Percentiles rank a stretch among this genome's conserved stretches.
phyloP scores from a whole-genome alignment of 495 filamentous ascomycete species.

The Haplographium delicatum region DNA sequence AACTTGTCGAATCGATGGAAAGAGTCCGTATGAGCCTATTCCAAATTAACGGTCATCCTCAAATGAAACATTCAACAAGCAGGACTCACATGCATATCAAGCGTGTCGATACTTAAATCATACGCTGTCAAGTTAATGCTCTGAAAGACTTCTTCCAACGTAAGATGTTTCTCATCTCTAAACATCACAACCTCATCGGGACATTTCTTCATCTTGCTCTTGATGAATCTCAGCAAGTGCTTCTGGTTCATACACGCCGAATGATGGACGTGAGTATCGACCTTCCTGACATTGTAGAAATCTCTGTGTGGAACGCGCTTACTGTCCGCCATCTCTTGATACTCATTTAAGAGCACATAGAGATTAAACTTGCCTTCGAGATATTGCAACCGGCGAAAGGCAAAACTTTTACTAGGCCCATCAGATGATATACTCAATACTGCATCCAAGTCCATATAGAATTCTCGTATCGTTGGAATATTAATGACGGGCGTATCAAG shows the following conservation, averaged over 20 bases:
- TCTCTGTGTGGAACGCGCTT: slow-evolving; percentile 96
- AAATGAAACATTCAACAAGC: not conserved
- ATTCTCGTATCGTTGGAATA: slow-evolving; percentile 86
- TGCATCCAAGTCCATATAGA: slow-evolving; percentile 89
- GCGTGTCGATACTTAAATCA: slow-evolving; percentile 94
- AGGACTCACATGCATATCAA: slow-evolving; percentile 77
- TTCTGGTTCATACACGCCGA: slow-evolving; percentile 99
- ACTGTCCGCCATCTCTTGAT: slow-evolving; percentile 95
- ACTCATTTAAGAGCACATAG: slow-evolving; percentile 86
- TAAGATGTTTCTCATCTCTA: slow-evolving; percentile 88
- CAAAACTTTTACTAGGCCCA: slow-evolving; percentile 94
- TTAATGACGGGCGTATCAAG: slow-evolving; percentile 62
- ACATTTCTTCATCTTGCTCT: slow-evolving; percentile 98
- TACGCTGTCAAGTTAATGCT: slow-evolving; percentile 96
- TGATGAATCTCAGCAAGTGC: slow-evolving; percentile 95
- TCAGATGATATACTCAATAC: slow-evolving; percentile 82
- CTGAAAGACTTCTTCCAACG: slow-evolving; percentile 88
- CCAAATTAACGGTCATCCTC: not conserved
- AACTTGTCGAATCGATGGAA: slow-evolving; percentile 99
- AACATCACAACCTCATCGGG: slow-evolving; percentile 91
- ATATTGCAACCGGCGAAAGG: slow-evolving; percentile 89
- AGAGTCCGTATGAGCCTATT: slow-evolving; percentile 88
- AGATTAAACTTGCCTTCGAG: slow-evolving; percentile 95
- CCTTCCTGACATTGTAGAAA: slow-evolving; percentile 98
- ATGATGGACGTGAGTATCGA: slow-evolving; percentile 98